Evolutionary conservation across 1,139 yeast species (phyloP).

Genomic region (Arxiozyma bovina): DNA sequence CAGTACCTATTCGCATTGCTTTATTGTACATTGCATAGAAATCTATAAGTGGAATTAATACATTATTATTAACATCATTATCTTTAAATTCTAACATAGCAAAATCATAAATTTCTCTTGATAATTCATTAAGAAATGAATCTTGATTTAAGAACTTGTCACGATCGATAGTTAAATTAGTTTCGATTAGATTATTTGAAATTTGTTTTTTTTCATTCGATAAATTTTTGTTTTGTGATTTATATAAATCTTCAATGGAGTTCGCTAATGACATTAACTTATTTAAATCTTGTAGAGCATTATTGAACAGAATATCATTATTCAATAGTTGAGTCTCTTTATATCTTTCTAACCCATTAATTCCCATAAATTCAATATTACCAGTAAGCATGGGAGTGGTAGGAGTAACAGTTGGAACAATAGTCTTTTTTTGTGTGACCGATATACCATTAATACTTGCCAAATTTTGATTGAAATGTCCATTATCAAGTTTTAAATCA

Average conservation of each 20-base stretch:
- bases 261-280: slow-evolving; percentile 70
- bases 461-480: slow-evolving; percentile 23
- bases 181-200: slow-evolving; percentile 7
- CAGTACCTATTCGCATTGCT: slow-evolving; percentile 46
- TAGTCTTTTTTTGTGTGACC: slow-evolving; percentile 10
- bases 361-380: slow-evolving; percentile 36
- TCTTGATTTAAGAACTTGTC: slow-evolving; percentile 29
- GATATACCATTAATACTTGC: slow-evolving; percentile 22
- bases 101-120: slow-evolving; percentile 54
- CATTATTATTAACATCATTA: slow-evolving; percentile 38
- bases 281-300: slow-evolving; percentile 69
- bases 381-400: background rate
- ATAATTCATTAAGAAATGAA: slow-evolving; percentile 31
- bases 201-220: background rate
- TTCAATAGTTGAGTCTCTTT: slow-evolving; percentile 50
- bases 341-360: slow-evolving; percentile 58
- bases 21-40: slow-evolving; percentile 53
- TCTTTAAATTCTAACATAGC: slow-evolving; percentile 33
- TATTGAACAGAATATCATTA: slow-evolving; percentile 54
- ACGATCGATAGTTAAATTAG: slow-evolving; percentile 30
- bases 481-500: slow-evolving; percentile 30
- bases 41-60: slow-evolving; percentile 46
- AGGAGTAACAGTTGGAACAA: slow-evolving; percentile 9
- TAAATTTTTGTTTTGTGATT: slow-evolving; percentile 16
- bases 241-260: slow-evolving; percentile 53